Conservation (phyloP, 2,329 filamentous ascomycete genomes). For the Alternaria incomplexa region DNA sequence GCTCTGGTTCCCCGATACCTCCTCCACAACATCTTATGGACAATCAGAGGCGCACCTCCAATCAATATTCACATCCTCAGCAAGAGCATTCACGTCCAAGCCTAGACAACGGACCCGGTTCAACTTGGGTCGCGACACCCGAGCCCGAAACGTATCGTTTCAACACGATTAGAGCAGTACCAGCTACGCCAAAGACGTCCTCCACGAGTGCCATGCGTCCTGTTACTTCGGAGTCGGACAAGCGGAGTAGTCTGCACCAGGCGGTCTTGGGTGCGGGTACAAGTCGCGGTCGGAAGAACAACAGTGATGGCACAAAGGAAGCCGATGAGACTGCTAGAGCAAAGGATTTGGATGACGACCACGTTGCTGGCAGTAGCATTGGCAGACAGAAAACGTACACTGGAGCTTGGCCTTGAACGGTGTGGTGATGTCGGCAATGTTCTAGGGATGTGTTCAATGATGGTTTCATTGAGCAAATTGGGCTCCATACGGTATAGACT, state of each 20-base stretch:
- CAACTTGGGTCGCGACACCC: not conserved
- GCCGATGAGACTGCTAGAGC: not conserved
- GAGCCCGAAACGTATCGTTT: not conserved
- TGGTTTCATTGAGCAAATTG: not conserved
- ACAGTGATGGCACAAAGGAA: not conserved
- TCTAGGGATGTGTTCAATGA: not conserved
- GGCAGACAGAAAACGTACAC: not conserved
- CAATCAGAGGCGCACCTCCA: not conserved
- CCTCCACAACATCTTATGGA: not conserved
- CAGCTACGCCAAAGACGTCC: not conserved
- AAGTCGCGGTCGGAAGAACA: not conserved
- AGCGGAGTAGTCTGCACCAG: not conserved
- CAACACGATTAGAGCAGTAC: not conserved
- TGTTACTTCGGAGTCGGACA: not conserved
- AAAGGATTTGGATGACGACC: not conserved
- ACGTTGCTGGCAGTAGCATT: not conserved
- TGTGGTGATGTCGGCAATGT: not conserved
- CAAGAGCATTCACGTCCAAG: not conserved
- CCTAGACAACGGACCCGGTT: conserved; percentile 2
- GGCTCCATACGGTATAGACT: not conserved
- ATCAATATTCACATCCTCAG: not conserved
- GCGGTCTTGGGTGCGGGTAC: not conserved
- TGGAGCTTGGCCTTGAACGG: conserved; percentile 2
- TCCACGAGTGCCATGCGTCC: not conserved
- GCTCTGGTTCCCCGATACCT: not conserved